Evolutionary conservation across 345 rosid genomes (phyloP).

Genomic region (Rubroshorea leprosula): DNA sequence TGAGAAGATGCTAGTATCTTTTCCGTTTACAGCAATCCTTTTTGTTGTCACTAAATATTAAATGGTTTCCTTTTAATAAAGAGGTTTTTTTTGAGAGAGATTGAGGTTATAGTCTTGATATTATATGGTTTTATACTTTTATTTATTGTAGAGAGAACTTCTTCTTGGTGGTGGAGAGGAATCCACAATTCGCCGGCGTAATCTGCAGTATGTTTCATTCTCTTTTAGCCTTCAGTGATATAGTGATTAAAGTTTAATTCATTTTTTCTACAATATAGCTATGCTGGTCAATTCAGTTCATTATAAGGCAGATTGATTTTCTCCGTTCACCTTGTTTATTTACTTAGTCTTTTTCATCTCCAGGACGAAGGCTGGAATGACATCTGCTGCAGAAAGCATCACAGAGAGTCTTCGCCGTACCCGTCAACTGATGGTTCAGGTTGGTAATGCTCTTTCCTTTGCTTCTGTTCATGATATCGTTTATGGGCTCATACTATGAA

Average conservation of each 20-base stretch:
- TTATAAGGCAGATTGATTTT: background rate
- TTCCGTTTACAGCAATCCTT: background rate
- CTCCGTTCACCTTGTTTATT: background rate
- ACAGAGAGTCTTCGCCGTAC: conserved; percentile 95
- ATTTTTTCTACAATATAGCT: background rate
- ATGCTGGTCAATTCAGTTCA: too few species aligned
- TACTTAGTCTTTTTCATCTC: conserved; percentile 2
- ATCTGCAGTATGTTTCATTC: conserved; percentile 63
- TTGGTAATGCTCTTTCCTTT: conserved; percentile 18
- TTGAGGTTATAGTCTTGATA: background rate
- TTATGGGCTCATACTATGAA: background rate
- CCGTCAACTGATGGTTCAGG: conserved; percentile 97
- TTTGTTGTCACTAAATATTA: too few species aligned
- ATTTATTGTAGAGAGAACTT: conserved; percentile 63
- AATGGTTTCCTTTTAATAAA: too few species aligned
- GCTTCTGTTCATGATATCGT: background rate
- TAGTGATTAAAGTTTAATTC: background rate
- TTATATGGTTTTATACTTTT: conserved; percentile 8
- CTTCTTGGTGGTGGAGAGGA: conserved; percentile 95
- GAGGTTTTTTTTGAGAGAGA: background rate
- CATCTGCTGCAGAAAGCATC: conserved; percentile 94
- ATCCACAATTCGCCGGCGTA: conserved; percentile 78
- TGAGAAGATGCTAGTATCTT: background rate
- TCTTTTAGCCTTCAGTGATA: background rate
- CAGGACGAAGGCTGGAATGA: conserved; percentile 95